A percentile compares a stretch with the other conserved stretches of the same genome.
Evolutionary conservation across 257 asterid species (phyloP).

Genomic region (Buddleja alternifolia): DNA sequence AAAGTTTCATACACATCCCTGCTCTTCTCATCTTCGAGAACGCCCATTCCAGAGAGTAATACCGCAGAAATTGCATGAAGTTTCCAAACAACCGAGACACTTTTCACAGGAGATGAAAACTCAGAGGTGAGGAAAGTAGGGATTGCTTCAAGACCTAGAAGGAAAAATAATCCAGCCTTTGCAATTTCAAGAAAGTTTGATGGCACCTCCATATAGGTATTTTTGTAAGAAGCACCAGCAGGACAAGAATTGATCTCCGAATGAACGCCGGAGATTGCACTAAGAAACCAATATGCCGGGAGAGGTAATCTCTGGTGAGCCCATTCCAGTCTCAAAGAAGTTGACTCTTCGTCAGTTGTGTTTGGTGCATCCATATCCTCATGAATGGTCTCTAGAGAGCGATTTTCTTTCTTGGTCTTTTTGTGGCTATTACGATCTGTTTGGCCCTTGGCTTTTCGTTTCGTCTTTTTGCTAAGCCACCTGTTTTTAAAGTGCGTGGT

Average conservation of each 20-base stretch:
- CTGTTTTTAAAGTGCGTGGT: constrained; percentile 68
- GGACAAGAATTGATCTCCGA: constrained; percentile 34
- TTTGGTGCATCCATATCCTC: constrained; percentile 55
- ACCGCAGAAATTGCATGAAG: constrained; percentile 80
- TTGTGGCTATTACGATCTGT: constrained; percentile 30
- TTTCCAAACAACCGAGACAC: constrained; percentile 82
- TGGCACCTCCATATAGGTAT: constrained; percentile 34
- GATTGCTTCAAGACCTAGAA: constrained; percentile 74
- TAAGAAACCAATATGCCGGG: constrained; percentile 89
- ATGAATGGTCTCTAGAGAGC: constrained; percentile 66
- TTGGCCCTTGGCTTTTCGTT: constrained; percentile 40
- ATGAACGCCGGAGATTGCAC: constrained; percentile 67
- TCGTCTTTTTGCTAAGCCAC: constrained; percentile 73
- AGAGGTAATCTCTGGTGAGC: constrained; percentile 89
- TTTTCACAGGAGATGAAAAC: constrained; percentile 40
- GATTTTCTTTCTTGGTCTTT: constrained; percentile 39
- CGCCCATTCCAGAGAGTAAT: constrained; percentile 64
- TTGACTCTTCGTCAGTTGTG: constrained; percentile 31
- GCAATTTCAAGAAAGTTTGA: constrained; percentile 52
- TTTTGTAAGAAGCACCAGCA: constrained; percentile 27
- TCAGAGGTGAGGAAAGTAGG: constrained; percentile 41
- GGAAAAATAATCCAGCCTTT: constrained; percentile 83
- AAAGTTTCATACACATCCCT: constrained; percentile 64
- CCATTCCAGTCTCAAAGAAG: constrained; percentile 72
- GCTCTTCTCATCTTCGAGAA: constrained; percentile 81